Base-by-base conservation (phyloP, 2,329 filamentous ascomycete species). In the Xylariaceae sp. region DNA sequence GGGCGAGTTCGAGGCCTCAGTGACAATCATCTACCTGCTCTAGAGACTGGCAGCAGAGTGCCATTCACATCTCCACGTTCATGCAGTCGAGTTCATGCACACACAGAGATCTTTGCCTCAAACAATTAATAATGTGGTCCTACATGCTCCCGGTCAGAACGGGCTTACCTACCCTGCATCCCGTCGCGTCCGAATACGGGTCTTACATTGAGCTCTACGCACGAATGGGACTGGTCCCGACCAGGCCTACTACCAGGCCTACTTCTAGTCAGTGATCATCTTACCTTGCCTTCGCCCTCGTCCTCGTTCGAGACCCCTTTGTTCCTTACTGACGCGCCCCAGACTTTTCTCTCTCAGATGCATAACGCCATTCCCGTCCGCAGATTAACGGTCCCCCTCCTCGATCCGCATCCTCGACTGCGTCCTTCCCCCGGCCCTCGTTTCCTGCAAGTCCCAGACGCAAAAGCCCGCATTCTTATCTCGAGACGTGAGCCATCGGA, bases 321-420 rank as follows among this genome's bases (percentile, higher is more conserved):
- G 45, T 17, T 48, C 15, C 37, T 41, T 41, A 9, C 37, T 41
- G 37, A 10, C 11, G 37, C 37, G 8, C 9, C 37, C 37, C 9
- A 10, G 9, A 9, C 9, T 41, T 41, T 10, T 10, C 11, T 9
- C 18, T 18, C 45, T 5, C 8, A 51, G 49, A 51, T 11, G 11
- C 18, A 18, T 30, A 37, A 15, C 50, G 30, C 23, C 30, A 34
- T 37, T 10, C n/a, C 34, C 4, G 35, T 30, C 47, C 49, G 13
- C 41, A 47, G 48, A 30, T 10, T 17, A 17, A 52, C 60, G 58
- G 58, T 51, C 56, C 51, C 48, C 15, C 53, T 60, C 23, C 23
- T 30, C 23, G 23, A 30, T 60, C 60, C 57, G 55, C 60, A n/a
- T 54, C 39, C 5, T 41, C 23, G 13, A 47, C 45, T 53, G 23